Base-by-base conservation (phyloP, 1,284 basidiomycete species). In the Melampsora americana region DNA sequence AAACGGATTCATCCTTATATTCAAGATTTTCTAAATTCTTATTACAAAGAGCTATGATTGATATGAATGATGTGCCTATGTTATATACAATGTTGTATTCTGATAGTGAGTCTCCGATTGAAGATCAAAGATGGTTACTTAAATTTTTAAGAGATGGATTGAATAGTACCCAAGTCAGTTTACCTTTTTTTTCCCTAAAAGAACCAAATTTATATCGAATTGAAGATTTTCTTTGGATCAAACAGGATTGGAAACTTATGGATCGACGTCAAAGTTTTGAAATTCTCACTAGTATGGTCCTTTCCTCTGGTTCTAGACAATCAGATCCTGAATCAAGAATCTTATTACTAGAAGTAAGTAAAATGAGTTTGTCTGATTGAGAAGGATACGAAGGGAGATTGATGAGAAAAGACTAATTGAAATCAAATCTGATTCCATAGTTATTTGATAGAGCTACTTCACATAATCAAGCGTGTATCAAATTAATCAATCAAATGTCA, bases 81-180 rank as follows among this genome's bases (percentile, higher is more conserved):
- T 84, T 96, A 46, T 93, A 91, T 82, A 86, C 86, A 14, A 89
- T 94, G 88, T 85, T 98, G 1, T 95, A 93, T 82, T 83, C 85
- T 7, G 86, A 89, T 0, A 89, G 89, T 60, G 85, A 85, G 26
- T 89, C 91, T 39, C 92, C 90, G 88, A 90, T 89, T 83, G 90
- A 89, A 81, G 92, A 97, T 80, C 86, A 93, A 26, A 86, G 86
- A 1, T 97, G 93, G 93, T 93, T 97, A 66, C 84, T 97, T 59
- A 86, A 89, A 59, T 91, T 93, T 82, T 83, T 97, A 48, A 86
- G 89, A 0, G 92, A 95, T 79, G 91, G 91, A 0, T 89, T 93
- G 85, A 85, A 86, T 74, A 87, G 87, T 32, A 82, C 84, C 32
- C 82, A 84, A 28, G 83, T 84, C 46, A 80, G 82, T 81, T 26